phyloP scores from a whole-genome alignment of 768 basidiomycete species.

The Amanita rubescens region DNA sequence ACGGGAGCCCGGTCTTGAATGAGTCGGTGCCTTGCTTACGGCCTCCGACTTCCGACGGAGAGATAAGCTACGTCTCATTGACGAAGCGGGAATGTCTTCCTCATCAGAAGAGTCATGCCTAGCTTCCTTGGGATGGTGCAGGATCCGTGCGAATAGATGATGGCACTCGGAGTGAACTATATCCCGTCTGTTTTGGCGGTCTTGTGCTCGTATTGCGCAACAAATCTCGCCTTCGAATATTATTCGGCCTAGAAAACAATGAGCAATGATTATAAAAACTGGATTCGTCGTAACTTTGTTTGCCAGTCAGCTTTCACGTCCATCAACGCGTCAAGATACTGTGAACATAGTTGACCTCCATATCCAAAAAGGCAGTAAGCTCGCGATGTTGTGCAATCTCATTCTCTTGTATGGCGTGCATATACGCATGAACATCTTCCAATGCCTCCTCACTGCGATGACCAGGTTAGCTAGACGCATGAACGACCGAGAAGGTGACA shows the following conservation, averaged over 20 bases:
- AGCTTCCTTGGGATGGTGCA: conserved; percentile 6
- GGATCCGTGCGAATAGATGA: conserved; percentile 12
- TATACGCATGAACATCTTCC: conserved; percentile 76
- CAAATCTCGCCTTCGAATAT: neutral
- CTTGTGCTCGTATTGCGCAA: neutral
- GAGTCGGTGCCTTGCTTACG: conserved; percentile 35
- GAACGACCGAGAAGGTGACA: conserved; percentile 7
- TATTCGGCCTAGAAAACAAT: neutral
- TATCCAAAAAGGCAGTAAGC: conserved; percentile 62
- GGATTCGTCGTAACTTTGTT: conserved; percentile 22
- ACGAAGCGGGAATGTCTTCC: conserved; percentile 16
- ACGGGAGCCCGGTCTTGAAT: conserved; percentile 34
- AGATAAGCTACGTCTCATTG: conserved; percentile 21
- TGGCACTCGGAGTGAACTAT: conserved; percentile 20
- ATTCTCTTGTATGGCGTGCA: conserved; percentile 73
- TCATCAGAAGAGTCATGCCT: conserved; percentile 29
- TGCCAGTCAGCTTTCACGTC: conserved; percentile 67
- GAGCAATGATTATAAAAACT: neutral
- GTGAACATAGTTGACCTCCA: conserved; percentile 66
- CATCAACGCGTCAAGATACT: conserved; percentile 65
- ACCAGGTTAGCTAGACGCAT: neutral
- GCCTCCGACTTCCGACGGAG: conserved; percentile 15
- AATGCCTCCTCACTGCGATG: conserved; percentile 70
- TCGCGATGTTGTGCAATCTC: conserved; percentile 68
- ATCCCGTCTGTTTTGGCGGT: conserved; percentile 20